Percentiles rank a stretch among this genome's conserved stretches.
Evolutionary conservation across 768 basidiomycete genomes (phyloP).

Genomic region (Tephrocybe sp.): DNA sequence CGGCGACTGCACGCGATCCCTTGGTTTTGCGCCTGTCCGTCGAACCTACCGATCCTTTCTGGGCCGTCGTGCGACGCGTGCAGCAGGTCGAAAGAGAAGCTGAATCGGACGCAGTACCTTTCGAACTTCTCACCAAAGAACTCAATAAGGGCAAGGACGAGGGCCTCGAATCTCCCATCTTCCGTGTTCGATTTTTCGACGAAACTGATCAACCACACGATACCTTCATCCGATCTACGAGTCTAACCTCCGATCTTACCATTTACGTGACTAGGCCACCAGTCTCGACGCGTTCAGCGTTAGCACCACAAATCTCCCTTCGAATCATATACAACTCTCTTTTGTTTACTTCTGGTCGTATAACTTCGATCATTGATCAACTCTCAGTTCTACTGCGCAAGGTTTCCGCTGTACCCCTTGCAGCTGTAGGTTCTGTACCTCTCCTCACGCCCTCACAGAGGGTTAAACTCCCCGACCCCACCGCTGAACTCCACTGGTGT

Average conservation of each 20-base stretch:
- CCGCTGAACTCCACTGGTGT: constrained; percentile 92
- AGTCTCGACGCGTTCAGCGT: constrained; percentile 60
- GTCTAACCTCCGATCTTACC: constrained; percentile 88
- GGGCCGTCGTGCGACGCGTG: constrained; percentile 82
- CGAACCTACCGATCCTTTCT: constrained; percentile 85
- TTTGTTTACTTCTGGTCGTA: constrained; percentile 78
- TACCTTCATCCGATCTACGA: constrained; percentile 75
- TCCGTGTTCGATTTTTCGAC: constrained; percentile 96
- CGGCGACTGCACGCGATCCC: constrained; percentile 70
- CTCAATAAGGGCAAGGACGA: constrained; percentile 68
- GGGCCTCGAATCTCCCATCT: constrained; percentile 62
- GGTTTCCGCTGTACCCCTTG: constrained; percentile 63
- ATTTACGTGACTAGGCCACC: constrained; percentile 80
- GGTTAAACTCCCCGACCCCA: constrained; percentile 74
- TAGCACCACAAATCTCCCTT: constrained; percentile 75
- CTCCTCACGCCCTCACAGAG: constrained; percentile 73
- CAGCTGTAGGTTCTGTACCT: constrained; percentile 75
- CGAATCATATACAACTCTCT: constrained; percentile 93
- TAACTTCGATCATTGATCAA: constrained; percentile 80
- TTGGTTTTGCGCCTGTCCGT: constrained; percentile 81
- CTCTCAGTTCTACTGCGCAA: constrained; percentile 75
- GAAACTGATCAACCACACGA: constrained; percentile 75
- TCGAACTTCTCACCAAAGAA: constrained; percentile 69
- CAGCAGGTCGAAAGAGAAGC: constrained; percentile 84
- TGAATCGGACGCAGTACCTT: constrained; percentile 76